A percentile compares a stretch with the other conserved stretches of the same genome.
phyloP scores from a whole-genome alignment of 345 rosid genomes.

The Syzygium aqueum region DNA sequence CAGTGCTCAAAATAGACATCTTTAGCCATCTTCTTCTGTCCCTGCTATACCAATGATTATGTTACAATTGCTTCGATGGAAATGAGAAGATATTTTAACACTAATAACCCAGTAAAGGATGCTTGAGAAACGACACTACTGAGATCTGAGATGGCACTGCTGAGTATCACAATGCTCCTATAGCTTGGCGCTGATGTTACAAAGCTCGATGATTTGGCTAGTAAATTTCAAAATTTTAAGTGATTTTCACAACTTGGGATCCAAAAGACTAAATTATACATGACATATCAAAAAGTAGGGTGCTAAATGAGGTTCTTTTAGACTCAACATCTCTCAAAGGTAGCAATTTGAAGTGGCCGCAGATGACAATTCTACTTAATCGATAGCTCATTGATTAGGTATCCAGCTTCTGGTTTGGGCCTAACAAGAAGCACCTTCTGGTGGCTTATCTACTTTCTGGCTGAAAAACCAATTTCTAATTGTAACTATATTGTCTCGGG shows the following conservation, averaged over 20 bases:
- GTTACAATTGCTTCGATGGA: background rate
- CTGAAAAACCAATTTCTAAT: background rate
- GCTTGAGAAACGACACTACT: background rate
- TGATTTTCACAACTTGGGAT: background rate
- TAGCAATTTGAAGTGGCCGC: background rate
- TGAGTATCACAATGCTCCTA: background rate
- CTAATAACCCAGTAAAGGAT: background rate
- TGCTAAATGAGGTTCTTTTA: background rate
- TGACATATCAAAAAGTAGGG: background rate
- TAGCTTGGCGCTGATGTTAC: background rate
- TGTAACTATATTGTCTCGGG: background rate
- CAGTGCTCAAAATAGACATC: constrained; percentile 92
- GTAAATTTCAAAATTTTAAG: background rate
- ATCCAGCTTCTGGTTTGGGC: background rate
- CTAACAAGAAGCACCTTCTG: background rate
- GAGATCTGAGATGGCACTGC: background rate
- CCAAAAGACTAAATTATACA: background rate
- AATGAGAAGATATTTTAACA: background rate
- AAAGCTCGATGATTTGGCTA: background rate
- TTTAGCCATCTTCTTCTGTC: constrained; percentile 69
- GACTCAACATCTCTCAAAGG: background rate
- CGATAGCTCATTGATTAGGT: background rate
- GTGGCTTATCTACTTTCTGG: background rate
- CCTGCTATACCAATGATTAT: constrained; percentile 22
- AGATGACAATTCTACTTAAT: background rate